phyloP scores from a whole-genome alignment of 768 basidiomycete genomes.

The Termitomyces sp. region DNA sequence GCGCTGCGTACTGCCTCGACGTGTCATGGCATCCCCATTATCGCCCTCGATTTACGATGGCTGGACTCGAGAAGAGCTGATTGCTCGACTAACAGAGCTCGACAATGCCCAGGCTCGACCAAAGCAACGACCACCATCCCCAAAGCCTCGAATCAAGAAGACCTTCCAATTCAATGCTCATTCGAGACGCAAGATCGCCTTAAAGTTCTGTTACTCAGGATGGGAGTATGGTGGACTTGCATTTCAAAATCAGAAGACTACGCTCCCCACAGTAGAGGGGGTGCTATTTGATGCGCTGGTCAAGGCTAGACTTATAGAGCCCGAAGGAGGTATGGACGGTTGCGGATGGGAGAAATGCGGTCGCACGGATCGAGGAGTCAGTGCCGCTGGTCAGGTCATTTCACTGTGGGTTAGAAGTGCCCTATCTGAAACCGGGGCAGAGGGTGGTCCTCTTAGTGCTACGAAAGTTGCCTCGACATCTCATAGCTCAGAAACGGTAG shows the following conservation, averaged over 20 bases:
- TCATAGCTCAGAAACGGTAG: neutral
- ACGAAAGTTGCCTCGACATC: constrained; percentile 1
- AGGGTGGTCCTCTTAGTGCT: neutral
- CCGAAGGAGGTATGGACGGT: constrained; percentile 69
- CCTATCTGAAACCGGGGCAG: constrained; percentile 25
- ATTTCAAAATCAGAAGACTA: constrained; percentile 65
- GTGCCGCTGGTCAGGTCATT: constrained; percentile 90
- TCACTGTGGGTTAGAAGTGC: constrained; percentile 88
- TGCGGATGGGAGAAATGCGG: constrained; percentile 93
- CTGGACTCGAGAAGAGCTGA: constrained; percentile 60
- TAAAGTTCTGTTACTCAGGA: constrained; percentile 91
- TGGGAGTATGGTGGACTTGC: constrained; percentile 92
- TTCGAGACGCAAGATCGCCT: constrained; percentile 84
- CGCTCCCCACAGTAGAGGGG: constrained; percentile 88
- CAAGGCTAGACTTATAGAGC: constrained; percentile 75
- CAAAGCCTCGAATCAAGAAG: constrained; percentile 18
- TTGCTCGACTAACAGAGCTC: constrained; percentile 57
- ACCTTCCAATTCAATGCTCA: constrained; percentile 64
- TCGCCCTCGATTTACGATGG: constrained; percentile 33
- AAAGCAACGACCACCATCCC: constrained; percentile 23
- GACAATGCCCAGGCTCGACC: constrained; percentile 34
- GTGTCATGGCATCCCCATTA: constrained; percentile 12
- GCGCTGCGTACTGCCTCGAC: constrained; percentile 9
- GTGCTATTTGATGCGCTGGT: constrained; percentile 79
- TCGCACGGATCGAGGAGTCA: constrained; percentile 92